These are phyloP conservation scores for Solanum tacnaense DNA, from an alignment of 257 asterid species.

Conservation along the genomic window DNA sequence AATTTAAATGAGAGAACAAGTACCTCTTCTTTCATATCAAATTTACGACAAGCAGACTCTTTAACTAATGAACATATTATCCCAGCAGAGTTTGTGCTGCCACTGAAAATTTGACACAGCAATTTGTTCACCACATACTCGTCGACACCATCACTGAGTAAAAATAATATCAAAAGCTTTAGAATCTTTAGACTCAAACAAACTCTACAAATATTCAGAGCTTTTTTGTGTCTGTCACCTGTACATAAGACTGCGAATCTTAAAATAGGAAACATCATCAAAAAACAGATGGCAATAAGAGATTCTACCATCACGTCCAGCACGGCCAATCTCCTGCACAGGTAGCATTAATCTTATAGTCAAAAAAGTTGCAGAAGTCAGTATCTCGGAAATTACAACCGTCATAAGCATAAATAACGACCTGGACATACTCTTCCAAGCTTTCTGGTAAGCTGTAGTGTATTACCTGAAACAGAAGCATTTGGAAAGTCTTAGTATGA, in stretches of 20 bases:
- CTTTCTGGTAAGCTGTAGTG: slow-evolving; percentile 95
- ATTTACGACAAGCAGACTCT: slow-evolving; percentile 78
- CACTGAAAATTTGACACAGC: slow-evolving; percentile 57
- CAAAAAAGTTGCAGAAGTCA: slow-evolving; percentile 9
- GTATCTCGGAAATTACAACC: neutral
- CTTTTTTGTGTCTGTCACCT: slow-evolving; percentile 34
- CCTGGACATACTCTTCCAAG: slow-evolving; percentile 98
- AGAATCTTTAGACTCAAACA: neutral
- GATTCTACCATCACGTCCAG: slow-evolving; percentile 95
- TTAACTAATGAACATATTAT: slow-evolving; percentile 49
- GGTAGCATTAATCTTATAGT: slow-evolving; percentile 2
- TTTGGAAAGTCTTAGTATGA: neutral
- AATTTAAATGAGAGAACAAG: slow-evolving; percentile 2
- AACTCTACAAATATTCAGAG: neutral
- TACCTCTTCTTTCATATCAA: slow-evolving; percentile 99
- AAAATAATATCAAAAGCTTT: neutral
- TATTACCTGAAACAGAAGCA: slow-evolving; percentile 54
- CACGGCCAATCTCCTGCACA: slow-evolving; percentile 95
- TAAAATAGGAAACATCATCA: slow-evolving; percentile 65
- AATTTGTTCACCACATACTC: slow-evolving; percentile 76
- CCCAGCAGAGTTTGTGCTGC: slow-evolving; percentile 26
- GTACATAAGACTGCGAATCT: slow-evolving; percentile 82
- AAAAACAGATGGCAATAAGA: slow-evolving; percentile 86
- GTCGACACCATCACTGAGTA: slow-evolving; percentile 85
- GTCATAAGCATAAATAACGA: slow-evolving; percentile 11